phyloP scores from a whole-genome alignment of 1,284 basidiomycete species.

The Blastosporella zonata region DNA sequence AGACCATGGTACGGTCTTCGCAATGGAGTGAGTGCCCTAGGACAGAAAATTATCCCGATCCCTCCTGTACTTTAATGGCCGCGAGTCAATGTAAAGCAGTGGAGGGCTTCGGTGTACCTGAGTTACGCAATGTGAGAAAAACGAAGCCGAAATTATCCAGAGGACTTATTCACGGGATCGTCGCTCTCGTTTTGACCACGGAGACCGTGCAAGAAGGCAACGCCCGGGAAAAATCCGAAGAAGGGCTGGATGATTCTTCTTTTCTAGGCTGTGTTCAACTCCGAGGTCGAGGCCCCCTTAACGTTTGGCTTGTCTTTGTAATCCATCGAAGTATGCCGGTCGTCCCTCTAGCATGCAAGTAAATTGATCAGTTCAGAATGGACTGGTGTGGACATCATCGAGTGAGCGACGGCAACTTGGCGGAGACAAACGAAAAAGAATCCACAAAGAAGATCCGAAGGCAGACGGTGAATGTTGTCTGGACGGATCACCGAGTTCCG shows the following conservation, averaged over 20 bases:
- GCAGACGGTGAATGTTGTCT: background rate
- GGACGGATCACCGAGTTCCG: no score
- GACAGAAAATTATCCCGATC: background rate
- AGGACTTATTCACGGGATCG: constrained; percentile 14
- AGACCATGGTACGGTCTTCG: background rate
- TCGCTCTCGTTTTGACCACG: constrained; percentile 11
- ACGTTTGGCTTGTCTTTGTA: background rate
- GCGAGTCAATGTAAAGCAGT: constrained; percentile 2
- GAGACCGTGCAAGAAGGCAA: constrained; percentile 11
- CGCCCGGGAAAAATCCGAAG: background rate
- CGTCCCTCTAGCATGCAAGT: no score
- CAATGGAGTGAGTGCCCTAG: background rate
- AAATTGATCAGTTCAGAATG: no score
- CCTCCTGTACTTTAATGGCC: background rate
- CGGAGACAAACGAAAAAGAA: no score
- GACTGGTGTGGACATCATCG: no score
- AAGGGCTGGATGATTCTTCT: constrained; percentile 1
- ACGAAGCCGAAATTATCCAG: constrained; percentile 3
- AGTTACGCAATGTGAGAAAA: constrained; percentile 10
- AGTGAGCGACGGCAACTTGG: background rate
- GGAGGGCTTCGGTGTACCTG: constrained; percentile 5
- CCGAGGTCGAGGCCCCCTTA: background rate
- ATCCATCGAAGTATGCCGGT: no score
- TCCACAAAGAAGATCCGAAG: background rate
- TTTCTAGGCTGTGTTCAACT: background rate